Percentiles rank a stretch among this genome's conserved stretches.
Conservation (phyloP, 129 eudicot genomes). For the Sambucus nigra region DNA sequence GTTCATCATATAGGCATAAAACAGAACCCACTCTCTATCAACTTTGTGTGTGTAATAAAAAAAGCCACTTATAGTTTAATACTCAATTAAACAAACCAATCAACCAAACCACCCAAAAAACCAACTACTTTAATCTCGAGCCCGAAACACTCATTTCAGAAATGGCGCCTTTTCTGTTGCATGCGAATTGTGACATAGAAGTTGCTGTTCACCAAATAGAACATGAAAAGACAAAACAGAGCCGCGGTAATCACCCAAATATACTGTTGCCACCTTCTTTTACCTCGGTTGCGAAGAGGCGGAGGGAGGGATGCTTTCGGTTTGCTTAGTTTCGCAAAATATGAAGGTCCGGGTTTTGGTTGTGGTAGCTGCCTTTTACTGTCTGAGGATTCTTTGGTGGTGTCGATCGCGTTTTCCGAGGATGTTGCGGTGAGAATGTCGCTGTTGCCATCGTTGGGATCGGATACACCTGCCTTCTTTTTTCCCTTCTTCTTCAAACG, state of each 20-base stretch:
- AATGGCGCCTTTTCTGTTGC: too few species aligned
- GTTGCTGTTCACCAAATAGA: slow-evolving; percentile 37
- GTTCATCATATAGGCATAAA: too few species aligned
- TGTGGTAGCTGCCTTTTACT: slow-evolving; percentile 22
- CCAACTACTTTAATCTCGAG: too few species aligned
- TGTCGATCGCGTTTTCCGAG: slow-evolving; percentile 26
- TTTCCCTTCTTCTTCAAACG: slow-evolving; percentile 77
- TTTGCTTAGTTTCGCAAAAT: slow-evolving; percentile 40
- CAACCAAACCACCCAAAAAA: too few species aligned
- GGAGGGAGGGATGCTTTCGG: slow-evolving; percentile 42
- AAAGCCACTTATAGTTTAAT: too few species aligned
- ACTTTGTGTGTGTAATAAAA: too few species aligned
- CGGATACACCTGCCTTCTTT: slow-evolving; percentile 38
- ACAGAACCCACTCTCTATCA: too few species aligned
- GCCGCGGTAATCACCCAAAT: slow-evolving; percentile 18
- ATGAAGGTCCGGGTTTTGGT: slow-evolving; percentile 12
- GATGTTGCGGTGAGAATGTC: slow-evolving; percentile 26
- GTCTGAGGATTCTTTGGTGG: slow-evolving; percentile 28
- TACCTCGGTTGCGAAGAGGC: slow-evolving; percentile 49
- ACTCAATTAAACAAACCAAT: too few species aligned
- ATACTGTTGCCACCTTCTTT: slow-evolving; percentile 39
- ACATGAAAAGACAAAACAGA: slow-evolving; percentile 17
- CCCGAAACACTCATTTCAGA: too few species aligned
- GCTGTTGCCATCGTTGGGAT: slow-evolving; percentile 17
- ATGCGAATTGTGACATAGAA: slow-evolving; percentile 18